These are phyloP conservation scores for Macrocybe gigantea DNA, from an alignment of 768 basidiomycete genomes.

Conservation along the genomic window DNA sequence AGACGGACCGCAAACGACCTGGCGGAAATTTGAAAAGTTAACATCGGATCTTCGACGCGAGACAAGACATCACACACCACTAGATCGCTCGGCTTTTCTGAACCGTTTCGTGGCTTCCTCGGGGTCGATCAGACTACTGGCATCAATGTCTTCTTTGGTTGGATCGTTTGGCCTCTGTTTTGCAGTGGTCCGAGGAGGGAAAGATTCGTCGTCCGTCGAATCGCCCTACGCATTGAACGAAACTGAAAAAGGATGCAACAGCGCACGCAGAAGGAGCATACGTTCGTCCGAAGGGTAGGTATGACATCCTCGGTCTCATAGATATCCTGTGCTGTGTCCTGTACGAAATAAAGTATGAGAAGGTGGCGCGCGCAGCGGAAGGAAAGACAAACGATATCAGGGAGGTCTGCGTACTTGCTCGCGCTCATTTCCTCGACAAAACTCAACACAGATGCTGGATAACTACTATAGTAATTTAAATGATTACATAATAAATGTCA, in stretches of 20 bases:
- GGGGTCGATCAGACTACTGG: slow-evolving; percentile 52
- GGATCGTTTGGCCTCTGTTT: slow-evolving; percentile 34
- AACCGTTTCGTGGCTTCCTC: slow-evolving; percentile 71
- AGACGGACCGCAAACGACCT: slow-evolving; percentile 54
- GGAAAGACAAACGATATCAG: slow-evolving; percentile 73
- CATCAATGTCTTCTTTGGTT: slow-evolving; percentile 64
- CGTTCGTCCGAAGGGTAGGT: slow-evolving; percentile 45
- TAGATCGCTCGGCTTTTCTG: slow-evolving; percentile 61
- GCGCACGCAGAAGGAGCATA: slow-evolving; percentile 21
- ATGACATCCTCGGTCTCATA: slow-evolving; percentile 87
- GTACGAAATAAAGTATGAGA: slow-evolving; percentile 3
- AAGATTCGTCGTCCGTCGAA: slow-evolving; percentile 61
- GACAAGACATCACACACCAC: slow-evolving; percentile 29
- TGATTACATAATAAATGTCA: neutral
- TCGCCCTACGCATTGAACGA: slow-evolving; percentile 44
- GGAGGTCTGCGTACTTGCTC: slow-evolving; percentile 82
- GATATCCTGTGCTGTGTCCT: slow-evolving; percentile 90
- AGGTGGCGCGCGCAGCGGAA: slow-evolving; percentile 3
- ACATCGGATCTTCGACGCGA: neutral
- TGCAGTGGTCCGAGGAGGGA: slow-evolving; percentile 30
- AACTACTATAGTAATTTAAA: neutral
- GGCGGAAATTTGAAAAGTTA: neutral
- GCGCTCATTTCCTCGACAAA: slow-evolving; percentile 37
- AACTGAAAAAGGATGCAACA: slow-evolving; percentile 1
- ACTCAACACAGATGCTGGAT: neutral